These are phyloP conservation scores for Allantophomopsis lycopodina DNA, from an alignment of 2,329 filamentous ascomycete species.

Conservation along the genomic window DNA sequence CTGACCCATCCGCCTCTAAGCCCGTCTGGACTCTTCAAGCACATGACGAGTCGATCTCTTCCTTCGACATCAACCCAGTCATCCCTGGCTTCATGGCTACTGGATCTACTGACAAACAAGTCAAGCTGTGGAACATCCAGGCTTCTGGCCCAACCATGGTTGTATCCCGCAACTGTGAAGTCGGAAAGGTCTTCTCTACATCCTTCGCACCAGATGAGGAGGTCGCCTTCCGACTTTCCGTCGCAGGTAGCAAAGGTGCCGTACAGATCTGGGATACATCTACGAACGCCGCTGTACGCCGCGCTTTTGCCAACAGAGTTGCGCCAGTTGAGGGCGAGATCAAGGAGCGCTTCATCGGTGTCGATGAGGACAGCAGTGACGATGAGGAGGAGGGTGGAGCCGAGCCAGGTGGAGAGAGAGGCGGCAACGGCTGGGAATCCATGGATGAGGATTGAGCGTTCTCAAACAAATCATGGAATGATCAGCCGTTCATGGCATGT, in stretches of 20 bases:
- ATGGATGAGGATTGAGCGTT: constrained; percentile 40
- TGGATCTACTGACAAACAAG: constrained; percentile 83
- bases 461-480: no score
- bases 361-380: constrained; percentile 55
- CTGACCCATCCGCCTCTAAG: constrained; percentile 62
- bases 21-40: constrained; percentile 91
- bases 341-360: constrained; percentile 64
- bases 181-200: constrained; percentile 89
- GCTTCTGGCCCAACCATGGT: constrained; percentile 76
- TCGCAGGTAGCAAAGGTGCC: constrained; percentile 86
- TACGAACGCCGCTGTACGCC: constrained; percentile 77
- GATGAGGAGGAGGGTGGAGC: constrained; percentile 38
- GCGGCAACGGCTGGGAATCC: constrained; percentile 27
- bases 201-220: constrained; percentile 81
- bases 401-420: constrained; percentile 24
- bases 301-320: constrained; percentile 66
- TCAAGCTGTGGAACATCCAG: constrained; percentile 93
- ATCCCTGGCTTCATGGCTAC: constrained; percentile 92
- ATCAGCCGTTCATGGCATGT: no score
- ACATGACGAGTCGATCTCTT: constrained; percentile 81
- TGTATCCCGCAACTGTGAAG: constrained; percentile 78
- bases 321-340: constrained; percentile 45
- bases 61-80: constrained; percentile 80
- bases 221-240: constrained; percentile 82
- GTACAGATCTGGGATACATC: constrained; percentile 91